Base-by-base conservation (phyloP, 2,329 filamentous ascomycete species). In the Myrmaecium sp. region DNA sequence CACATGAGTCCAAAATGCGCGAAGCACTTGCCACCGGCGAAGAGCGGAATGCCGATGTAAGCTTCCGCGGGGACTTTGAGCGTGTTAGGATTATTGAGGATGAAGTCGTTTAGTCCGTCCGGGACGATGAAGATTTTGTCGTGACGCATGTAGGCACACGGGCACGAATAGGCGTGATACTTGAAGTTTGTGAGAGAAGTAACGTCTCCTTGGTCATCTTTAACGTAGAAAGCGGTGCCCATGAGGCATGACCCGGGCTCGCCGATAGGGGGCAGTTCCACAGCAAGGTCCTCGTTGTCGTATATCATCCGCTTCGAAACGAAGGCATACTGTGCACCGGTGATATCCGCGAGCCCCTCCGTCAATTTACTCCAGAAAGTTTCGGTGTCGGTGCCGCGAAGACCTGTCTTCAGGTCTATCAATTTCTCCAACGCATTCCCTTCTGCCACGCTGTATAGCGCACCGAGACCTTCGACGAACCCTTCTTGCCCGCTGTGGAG, bases 1-100 rank as follows among this genome's bases (percentile, higher is more conserved):
- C 74, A 80, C 58, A 79, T 71, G 43, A 74, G 56, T n/a, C 74
- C 74, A 41, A 80, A 71, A 46, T 78, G 69, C 13, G 69, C 73
- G 38, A 75, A 66, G 41, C 69, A 76, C 43, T 72, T 75, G 17
- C 64, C 69, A 21, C 69, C 62, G 4, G 64, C 61, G 36, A 72
- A 76, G 2, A 80, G 52, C 1, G 74, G 74, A 9, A 78, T 55
- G 5, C 68, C 70, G 18, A 80, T 56, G 41, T 75, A 79, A 3
- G 71, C 69, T 38, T 78, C 74, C 17, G 65, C 67, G 2, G 65
- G 57, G 15, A 72, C 64, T 1, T 70, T 65, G 8, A 76, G 48
- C 26, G 57, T 47, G 38, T 74, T 73, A 4, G 69, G 68, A 36
- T 74, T 73, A 35, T 69, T 56, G 14, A 62, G 58, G 24, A 67